Evolutionary conservation across 805 yeast genomes (phyloP).

Genomic region (Candida andamanensis): DNA sequence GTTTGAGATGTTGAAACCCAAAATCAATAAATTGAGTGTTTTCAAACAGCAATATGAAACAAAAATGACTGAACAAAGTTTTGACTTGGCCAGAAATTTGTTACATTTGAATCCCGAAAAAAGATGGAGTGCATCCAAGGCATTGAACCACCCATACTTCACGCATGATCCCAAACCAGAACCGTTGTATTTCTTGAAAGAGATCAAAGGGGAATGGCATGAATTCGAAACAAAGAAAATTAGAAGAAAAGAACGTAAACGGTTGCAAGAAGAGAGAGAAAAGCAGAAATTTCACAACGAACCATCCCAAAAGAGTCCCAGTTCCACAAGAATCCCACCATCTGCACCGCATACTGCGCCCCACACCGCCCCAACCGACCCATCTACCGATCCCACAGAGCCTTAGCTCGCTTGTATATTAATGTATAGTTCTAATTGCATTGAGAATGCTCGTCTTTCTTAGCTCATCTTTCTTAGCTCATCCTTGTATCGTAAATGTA

Average conservation of each 20-base stretch:
- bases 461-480: too few species aligned
- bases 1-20: slow-evolving; percentile 80
- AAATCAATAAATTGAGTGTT: slow-evolving; percentile 26
- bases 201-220: slow-evolving; percentile 87
- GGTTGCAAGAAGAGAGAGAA: slow-evolving; percentile 28
- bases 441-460: too few species aligned
- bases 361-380: too few species aligned
- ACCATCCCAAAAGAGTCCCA: background rate
- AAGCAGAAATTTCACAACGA: slow-evolving; percentile 4
- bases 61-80: slow-evolving; percentile 47
- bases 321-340: slow-evolving; percentile 1
- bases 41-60: slow-evolving; percentile 29
- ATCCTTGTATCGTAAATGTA: too few species aligned
- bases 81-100: slow-evolving; percentile 60
- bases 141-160: slow-evolving; percentile 67
- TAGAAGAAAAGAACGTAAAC: slow-evolving; percentile 45
- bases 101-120: slow-evolving; percentile 63
- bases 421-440: too few species aligned
- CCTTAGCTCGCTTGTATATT: too few species aligned
- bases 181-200: slow-evolving; percentile 49
- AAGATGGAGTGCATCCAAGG: slow-evolving; percentile 64
- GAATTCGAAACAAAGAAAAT: slow-evolving; percentile 91
- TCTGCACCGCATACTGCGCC: slow-evolving; percentile 5
- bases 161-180: slow-evolving; percentile 61
- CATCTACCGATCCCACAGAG: too few species aligned